Base-by-base conservation (phyloP, 495 filamentous ascomycete genomes). In the Aspergillus affinis region DNA sequence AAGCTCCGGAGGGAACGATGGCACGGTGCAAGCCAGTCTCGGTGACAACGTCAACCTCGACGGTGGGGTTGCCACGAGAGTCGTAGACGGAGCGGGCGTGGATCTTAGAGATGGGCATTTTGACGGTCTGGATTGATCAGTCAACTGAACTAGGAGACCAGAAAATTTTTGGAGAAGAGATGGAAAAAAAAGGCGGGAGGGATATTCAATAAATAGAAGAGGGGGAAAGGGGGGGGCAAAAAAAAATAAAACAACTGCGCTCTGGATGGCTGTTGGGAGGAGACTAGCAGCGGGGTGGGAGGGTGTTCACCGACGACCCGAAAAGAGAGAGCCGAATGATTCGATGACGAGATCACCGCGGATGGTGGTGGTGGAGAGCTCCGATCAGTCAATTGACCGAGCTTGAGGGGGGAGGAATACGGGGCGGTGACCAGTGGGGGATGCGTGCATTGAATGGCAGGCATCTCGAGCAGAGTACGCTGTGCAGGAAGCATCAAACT, bases 21-120 rank as follows among this genome's bases (percentile, higher is more conserved):
- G 94, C 94, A 72, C 95, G 92, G 87, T 98, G 93, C 46, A 99
- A 88, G 68, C 95, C 95, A 67, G 89, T 93, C 80, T 93, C 90
- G 64, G 93, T 98, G 78, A 95, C 88, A 72, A 99, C 86, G 75
- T 98, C 95, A 65, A 98, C 95, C 80, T 91, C 89, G 69, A 93
- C 91, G 74, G 92, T 96, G 65, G 92, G 91, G 84, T 96, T 98
- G 74, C 94, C 95, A 73, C 95, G 95, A 75, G 94, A 98, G 87
- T 99, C 95, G 84, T 99, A 99, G 81, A 99, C 92, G 65, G 87
- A 91, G 72, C 95, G 93, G 72, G 94, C 95, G 86, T 98, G 92
- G 78, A 99, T 90, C 86, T 97, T 97, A 74, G 89, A 86, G 84
- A 99, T 98, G 71, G 88, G 81, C 95, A 98, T 99, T 59, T 68